Conservation (phyloP, 2,329 filamentous ascomycete species). For the Alternaria postmessia region DNA sequence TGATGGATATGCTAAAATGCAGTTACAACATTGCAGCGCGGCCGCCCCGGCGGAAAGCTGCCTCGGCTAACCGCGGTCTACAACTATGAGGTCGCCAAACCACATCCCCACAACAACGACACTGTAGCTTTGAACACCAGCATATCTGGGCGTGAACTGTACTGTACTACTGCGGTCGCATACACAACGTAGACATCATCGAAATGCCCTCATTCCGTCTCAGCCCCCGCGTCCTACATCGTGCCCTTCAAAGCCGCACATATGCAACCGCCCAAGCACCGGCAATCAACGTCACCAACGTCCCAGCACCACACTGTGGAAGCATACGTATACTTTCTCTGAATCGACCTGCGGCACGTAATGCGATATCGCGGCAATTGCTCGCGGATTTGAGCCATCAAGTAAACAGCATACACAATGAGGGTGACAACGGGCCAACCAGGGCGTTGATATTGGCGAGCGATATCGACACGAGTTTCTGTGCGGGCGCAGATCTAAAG, state of each 20-base stretch:
- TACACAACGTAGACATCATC: neutral
- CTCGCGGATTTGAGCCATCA: conserved; percentile 75
- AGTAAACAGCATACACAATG: conserved; percentile 73
- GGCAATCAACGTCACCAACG: conserved; percentile 73
- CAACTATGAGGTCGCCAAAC: conserved; percentile 11
- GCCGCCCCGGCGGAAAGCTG: neutral
- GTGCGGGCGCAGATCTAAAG: conserved; percentile 93
- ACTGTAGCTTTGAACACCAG: neutral
- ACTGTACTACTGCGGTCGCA: neutral
- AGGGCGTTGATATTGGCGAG: conserved; percentile 85
- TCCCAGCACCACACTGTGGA: conserved; percentile 80
- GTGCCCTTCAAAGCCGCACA: conserved; percentile 38
- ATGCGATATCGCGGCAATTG: conserved; percentile 85
- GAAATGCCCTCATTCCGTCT: conserved; percentile 39
- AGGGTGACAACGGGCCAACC: conserved; percentile 67
- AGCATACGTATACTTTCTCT: conserved; percentile 89
- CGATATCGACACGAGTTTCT: conserved; percentile 87
- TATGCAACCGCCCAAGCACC: conserved; percentile 58
- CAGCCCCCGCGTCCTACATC: conserved; percentile 27
- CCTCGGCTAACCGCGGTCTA: conserved; percentile 30
- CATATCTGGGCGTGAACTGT: neutral
- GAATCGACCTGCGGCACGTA: conserved; percentile 83
- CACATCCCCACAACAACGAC: neutral
- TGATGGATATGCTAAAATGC: neutral
- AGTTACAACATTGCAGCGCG: neutral